A percentile compares a stretch with the other conserved stretches of the same genome.
Evolutionary conservation across 306 rosid species (phyloP).

Genomic region (Abrus pulchellus): DNA sequence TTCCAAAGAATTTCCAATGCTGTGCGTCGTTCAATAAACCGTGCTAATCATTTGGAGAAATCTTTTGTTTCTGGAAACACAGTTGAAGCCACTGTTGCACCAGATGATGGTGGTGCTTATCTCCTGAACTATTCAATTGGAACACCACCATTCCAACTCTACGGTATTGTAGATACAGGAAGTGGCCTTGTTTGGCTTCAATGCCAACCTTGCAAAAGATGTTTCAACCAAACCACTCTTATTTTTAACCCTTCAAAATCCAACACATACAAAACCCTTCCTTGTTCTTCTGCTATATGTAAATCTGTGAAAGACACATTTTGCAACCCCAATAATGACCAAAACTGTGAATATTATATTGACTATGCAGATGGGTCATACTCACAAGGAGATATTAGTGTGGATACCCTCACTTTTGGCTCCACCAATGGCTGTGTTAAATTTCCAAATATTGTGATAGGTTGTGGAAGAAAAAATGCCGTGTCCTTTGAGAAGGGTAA

Average conservation of each 20-base stretch:
- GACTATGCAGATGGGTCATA: constrained; percentile 47
- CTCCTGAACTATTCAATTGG: constrained; percentile 60
- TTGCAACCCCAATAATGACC: not conserved
- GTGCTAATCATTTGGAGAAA: constrained; percentile 24
- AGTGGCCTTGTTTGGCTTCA: constrained; percentile 71
- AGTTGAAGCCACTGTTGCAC: not conserved
- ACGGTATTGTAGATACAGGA: constrained; percentile 64
- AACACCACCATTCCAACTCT: constrained; percentile 55
- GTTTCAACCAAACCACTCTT: constrained; percentile 58
- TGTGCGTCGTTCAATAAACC: constrained; percentile 52
- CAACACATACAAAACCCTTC: constrained; percentile 35
- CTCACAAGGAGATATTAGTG: constrained; percentile 48
- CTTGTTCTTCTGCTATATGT: not conserved
- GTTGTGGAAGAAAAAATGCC: constrained; percentile 51
- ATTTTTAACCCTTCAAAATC: constrained; percentile 60
- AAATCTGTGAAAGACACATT: accelerated
- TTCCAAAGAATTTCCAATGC: constrained; percentile 50
- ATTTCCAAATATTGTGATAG: constrained; percentile 50
- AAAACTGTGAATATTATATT: constrained; percentile 40
- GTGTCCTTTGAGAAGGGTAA: not conserved
- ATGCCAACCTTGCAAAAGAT: constrained; percentile 57
- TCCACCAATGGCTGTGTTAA: constrained; percentile 43
- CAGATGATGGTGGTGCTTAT: constrained; percentile 44
- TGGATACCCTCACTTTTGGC: constrained; percentile 59
- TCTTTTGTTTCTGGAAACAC: not conserved